These are phyloP conservation scores for Cyclocybe aegerita DNA, from an alignment of 768 basidiomycete genomes.

Conservation along the genomic window DNA sequence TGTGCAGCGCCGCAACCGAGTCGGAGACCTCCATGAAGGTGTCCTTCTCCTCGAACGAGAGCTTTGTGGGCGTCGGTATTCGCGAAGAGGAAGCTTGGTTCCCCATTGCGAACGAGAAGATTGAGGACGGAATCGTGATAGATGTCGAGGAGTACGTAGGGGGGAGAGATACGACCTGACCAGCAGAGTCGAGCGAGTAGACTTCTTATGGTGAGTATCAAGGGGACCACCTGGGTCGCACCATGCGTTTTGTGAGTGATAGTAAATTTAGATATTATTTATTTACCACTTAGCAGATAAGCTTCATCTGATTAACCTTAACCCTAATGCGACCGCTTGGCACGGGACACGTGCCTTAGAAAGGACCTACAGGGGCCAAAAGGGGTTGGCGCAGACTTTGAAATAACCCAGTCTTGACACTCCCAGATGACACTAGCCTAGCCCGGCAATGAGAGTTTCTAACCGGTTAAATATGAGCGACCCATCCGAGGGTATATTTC, in stretches of 20 bases:
- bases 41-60: conserved; percentile 31
- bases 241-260: background rate
- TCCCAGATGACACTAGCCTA: too few species aligned
- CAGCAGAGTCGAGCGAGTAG: too few species aligned
- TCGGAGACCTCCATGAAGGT: conserved; percentile 22
- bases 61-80: conserved; percentile 23
- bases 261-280: background rate
- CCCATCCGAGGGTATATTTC: too few species aligned
- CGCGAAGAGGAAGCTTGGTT: conserved; percentile 26
- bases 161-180: background rate
- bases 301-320: too few species aligned
- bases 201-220: too few species aligned
- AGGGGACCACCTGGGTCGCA: too few species aligned
- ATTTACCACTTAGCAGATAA: background rate
- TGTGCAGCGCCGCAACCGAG: conserved; percentile 30
- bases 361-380: too few species aligned
- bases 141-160: background rate
- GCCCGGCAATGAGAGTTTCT: background rate
- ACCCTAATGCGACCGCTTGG: too few species aligned
- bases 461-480: background rate
- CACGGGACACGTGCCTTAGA: too few species aligned
- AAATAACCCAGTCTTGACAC: too few species aligned
- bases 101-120: conserved; percentile 22
- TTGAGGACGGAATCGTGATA: conserved; percentile 5
- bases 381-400: too few species aligned